phyloP scores from a whole-genome alignment of 164 flowering plant species.

The Berberis vulgaris region DNA sequence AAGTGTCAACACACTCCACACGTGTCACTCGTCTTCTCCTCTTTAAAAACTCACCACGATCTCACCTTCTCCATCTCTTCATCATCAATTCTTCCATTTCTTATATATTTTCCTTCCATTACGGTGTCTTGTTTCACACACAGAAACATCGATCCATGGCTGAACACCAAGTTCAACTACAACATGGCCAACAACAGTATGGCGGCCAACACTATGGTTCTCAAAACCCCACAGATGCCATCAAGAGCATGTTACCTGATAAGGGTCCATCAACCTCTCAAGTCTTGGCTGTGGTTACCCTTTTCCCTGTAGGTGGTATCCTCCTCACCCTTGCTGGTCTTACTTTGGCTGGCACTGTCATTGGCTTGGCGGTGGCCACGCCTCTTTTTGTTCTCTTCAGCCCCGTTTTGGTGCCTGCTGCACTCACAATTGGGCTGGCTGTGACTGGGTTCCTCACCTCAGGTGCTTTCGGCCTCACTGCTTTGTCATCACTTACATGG shows the following conservation, averaged over 20 bases:
- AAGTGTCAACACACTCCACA: too few species aligned
- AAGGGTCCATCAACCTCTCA: conserved; percentile 37
- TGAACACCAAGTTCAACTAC: conserved; percentile 3
- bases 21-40: too few species aligned
- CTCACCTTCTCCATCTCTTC: too few species aligned
- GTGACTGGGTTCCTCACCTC: conserved; percentile 65
- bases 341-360: conserved; percentile 44
- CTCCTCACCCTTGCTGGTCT: conserved; percentile 59
- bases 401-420: conserved; percentile 73
- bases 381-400: conserved; percentile 73
- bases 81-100: too few species aligned
- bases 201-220: conserved; percentile 1
- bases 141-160: conserved; percentile 16
- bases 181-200: too few species aligned
- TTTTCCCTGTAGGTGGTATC: conserved; percentile 62
- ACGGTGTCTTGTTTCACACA: too few species aligned
- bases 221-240: conserved; percentile 3
- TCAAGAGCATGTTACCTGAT: conserved; percentile 15
- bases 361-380: conserved; percentile 47
- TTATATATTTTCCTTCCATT: too few species aligned
- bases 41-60: too few species aligned
- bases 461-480: conserved; percentile 70
- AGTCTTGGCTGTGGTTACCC: conserved; percentile 42
- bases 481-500: conserved; percentile 54
- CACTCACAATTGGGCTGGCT: conserved; percentile 34